phyloP scores from a whole-genome alignment of 129 eudicot species.

The Cynara cardunculus region DNA sequence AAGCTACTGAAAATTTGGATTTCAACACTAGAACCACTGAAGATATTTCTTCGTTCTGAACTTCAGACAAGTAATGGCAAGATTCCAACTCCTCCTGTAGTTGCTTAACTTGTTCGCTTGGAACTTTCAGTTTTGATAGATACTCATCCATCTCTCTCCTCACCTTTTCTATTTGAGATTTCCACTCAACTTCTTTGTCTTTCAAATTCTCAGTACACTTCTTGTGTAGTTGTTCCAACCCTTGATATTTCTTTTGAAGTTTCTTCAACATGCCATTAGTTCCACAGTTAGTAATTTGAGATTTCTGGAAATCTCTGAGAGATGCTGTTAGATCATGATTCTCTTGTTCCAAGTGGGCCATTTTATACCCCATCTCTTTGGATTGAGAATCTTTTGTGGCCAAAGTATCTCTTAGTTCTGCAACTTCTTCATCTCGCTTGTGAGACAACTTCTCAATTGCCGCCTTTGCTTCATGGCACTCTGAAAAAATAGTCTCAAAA shows the following conservation, averaged over 20 bases:
- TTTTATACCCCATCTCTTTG: slow-evolving; percentile 50
- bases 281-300: slow-evolving; percentile 40
- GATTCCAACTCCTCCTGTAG: slow-evolving; percentile 43
- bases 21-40: slow-evolving; percentile 39
- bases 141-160: slow-evolving; percentile 31
- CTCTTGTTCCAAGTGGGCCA: slow-evolving; percentile 54
- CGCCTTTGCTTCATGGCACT: slow-evolving; percentile 46
- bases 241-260: slow-evolving; percentile 43
- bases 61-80: slow-evolving; percentile 33
- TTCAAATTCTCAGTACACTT: slow-evolving; percentile 41
- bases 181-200: slow-evolving; percentile 57
- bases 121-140: slow-evolving; percentile 32
- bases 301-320: slow-evolving; percentile 50
- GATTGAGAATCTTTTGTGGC: slow-evolving; percentile 45
- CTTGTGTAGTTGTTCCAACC: slow-evolving; percentile 56
- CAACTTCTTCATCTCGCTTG: slow-evolving; percentile 60
- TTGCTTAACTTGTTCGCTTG: slow-evolving; percentile 35
- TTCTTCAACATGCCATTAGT: slow-evolving; percentile 34
- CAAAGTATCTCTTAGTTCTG: slow-evolving; percentile 40
- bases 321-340: slow-evolving; percentile 48
- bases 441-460: slow-evolving; percentile 42
- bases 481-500: slow-evolving; percentile 41
- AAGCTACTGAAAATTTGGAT: slow-evolving; percentile 41
- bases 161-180: slow-evolving; percentile 36
- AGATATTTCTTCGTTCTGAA: slow-evolving; percentile 43